These are phyloP conservation scores for Miscanthus lutarioriparius DNA, from an alignment of 176 grass and related monocot species.

Conservation along the genomic window DNA sequence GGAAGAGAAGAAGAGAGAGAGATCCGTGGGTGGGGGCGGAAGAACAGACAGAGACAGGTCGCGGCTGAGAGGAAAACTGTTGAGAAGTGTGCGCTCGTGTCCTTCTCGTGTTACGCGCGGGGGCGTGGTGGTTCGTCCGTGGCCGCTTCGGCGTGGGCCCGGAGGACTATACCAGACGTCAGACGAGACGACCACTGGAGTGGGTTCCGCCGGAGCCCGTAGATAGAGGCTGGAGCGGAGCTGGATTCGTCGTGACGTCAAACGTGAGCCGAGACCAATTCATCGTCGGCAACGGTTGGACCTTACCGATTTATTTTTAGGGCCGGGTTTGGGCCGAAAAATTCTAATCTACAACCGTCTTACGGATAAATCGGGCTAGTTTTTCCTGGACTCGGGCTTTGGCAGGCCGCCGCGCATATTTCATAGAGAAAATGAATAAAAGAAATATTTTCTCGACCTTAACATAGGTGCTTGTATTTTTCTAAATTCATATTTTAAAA, in stretches of 20 bases:
- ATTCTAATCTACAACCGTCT: too few species aligned
- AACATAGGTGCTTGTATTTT: too few species aligned
- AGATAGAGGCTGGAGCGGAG: neutral
- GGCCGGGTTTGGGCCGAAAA: too few species aligned
- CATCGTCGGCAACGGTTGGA: too few species aligned
- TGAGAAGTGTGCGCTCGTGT: neutral
- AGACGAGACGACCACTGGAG: neutral
- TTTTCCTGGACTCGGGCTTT: too few species aligned
- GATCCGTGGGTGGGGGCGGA: neutral
- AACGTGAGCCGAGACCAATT: too few species aligned
- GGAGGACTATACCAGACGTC: neutral
- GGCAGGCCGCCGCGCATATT: too few species aligned
- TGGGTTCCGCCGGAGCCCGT: neutral
- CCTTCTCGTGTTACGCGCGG: neutral
- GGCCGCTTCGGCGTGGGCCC: constrained; percentile 8
- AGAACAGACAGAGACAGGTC: constrained; percentile 9
- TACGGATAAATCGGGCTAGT: too few species aligned
- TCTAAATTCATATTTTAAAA: too few species aligned
- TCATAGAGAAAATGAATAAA: too few species aligned
- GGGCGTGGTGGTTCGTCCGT: neutral
- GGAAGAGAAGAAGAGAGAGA: neutral
- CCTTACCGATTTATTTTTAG: too few species aligned
- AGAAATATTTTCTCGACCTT: too few species aligned
- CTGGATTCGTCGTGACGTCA: neutral
- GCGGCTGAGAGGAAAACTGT: neutral